Conservation (phyloP, 2,329 filamentous ascomycete species). For the Cercospora berteroae region DNA sequence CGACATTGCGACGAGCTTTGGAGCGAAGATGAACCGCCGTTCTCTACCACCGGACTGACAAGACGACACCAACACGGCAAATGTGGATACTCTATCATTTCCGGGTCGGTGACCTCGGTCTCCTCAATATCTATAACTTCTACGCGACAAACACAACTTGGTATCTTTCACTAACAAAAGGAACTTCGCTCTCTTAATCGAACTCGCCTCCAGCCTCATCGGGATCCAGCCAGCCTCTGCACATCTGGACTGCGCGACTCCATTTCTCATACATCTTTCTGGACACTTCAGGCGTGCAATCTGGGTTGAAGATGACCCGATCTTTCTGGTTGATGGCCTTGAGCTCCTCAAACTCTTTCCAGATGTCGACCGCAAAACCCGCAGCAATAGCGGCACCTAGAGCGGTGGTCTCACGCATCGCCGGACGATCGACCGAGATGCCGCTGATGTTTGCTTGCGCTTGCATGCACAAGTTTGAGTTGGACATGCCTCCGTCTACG, state of each 20-base stretch:
- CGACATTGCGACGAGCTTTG: background rate
- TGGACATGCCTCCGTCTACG: conserved; percentile 87
- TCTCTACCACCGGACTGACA: background rate
- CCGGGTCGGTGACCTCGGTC: background rate
- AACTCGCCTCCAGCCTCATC: conserved; percentile 21
- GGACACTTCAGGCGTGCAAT: conserved; percentile 56
- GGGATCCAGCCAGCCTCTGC: conserved; percentile 58
- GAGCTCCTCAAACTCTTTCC: conserved; percentile 72
- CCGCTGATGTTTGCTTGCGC: conserved; percentile 83
- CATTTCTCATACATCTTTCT: conserved; percentile 66
- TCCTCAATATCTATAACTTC: background rate
- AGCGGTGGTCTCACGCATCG: conserved; percentile 87
- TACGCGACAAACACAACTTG: background rate
- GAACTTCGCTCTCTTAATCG: background rate
- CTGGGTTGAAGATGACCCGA: conserved; percentile 67
- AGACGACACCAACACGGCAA: background rate
- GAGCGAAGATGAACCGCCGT: background rate
- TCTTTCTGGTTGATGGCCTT: conserved; percentile 69
- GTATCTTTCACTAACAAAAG: conserved; percentile 3
- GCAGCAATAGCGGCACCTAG: conserved; percentile 86
- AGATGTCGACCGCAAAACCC: conserved; percentile 75
- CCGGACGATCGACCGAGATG: conserved; percentile 78
- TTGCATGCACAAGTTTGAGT: conserved; percentile 86
- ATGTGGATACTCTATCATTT: background rate
- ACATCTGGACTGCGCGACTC: conserved; percentile 77